Conservation (phyloP, 495 filamentous ascomycete genomes). For the Penicillium psychrofluorescens region DNA sequence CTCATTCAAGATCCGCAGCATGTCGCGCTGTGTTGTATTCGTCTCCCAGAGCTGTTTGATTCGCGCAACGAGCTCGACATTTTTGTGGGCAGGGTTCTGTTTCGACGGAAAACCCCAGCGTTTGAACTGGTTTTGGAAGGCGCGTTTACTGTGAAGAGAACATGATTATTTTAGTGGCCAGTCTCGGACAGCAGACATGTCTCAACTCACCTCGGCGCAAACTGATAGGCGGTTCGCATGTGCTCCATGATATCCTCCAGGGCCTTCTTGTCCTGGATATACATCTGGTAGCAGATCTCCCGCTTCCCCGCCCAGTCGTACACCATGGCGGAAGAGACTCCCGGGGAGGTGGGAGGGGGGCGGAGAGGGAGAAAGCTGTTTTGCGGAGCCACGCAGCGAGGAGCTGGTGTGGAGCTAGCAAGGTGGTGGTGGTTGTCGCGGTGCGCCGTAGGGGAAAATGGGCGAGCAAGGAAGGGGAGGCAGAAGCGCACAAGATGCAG, state of each 20-base stretch:
- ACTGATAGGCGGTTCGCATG: conserved; percentile 52
- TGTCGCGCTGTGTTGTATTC: conserved; percentile 62
- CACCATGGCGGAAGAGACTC: conserved; percentile 43
- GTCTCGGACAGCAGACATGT: not conserved
- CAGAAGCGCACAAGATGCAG: conserved; percentile 12
- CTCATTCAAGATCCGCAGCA: conserved; percentile 59
- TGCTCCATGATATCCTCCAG: conserved; percentile 62
- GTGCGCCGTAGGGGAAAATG: conserved; percentile 28
- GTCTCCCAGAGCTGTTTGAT: conserved; percentile 70
- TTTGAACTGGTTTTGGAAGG: conserved; percentile 66
- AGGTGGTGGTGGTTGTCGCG: conserved; percentile 33
- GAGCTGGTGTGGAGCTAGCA: conserved; percentile 15
- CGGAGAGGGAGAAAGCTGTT: no score
- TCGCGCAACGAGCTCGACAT: conserved; percentile 54
- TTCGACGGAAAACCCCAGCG: conserved; percentile 73
- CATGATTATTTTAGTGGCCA: not conserved
- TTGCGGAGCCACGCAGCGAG: no score
- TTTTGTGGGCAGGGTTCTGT: conserved; percentile 61
- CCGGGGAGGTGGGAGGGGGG: no score
- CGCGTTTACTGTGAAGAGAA: conserved; percentile 51
- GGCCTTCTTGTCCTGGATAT: conserved; percentile 63
- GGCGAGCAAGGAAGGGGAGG: conserved; percentile 11
- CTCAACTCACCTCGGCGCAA: conserved; percentile 53
- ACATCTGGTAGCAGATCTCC: conserved; percentile 61
- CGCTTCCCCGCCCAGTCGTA: conserved; percentile 71